phyloP scores from a whole-genome alignment of 116 monocot species.

The Cymodocea nodosa region DNA sequence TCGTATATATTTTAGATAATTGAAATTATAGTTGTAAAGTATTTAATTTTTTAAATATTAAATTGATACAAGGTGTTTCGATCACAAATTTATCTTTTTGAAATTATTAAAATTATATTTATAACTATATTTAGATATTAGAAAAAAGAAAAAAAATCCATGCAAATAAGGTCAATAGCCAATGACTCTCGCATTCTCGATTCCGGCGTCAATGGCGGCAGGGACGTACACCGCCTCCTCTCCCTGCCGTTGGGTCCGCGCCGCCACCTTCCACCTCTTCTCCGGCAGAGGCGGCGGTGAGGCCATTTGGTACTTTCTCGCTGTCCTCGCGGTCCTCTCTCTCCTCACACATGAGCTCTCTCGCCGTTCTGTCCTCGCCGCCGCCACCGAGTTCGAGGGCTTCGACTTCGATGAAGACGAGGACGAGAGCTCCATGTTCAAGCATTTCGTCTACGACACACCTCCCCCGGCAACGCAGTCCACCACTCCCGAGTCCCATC shows the following conservation, averaged over 20 bases:
- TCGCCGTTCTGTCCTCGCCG: slow-evolving; percentile 19
- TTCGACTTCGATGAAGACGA: slow-evolving; percentile 39
- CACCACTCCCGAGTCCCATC: slow-evolving; percentile 29
- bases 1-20: too few relatives aligned
- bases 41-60: too few relatives aligned
- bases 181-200: not conserved
- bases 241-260: slow-evolving; percentile 7
- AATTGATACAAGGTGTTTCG: too few relatives aligned
- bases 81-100: too few relatives aligned
- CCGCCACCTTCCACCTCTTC: not conserved
- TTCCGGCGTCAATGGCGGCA: slow-evolving; percentile 6
- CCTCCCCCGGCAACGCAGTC: slow-evolving; percentile 14
- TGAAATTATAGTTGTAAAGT: too few relatives aligned
- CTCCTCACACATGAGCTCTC: slow-evolving; percentile 9
- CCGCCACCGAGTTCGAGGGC: slow-evolving; percentile 54
- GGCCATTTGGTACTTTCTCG: slow-evolving; percentile 18
- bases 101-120: too few relatives aligned
- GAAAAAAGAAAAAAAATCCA: too few relatives aligned
- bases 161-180: too few relatives aligned
- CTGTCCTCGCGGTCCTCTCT: slow-evolving; percentile 3
- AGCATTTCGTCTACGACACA: not conserved
- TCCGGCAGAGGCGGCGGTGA: slow-evolving; percentile 13
- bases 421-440: not conserved
- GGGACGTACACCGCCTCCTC: not conserved
- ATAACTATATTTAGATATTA: too few relatives aligned